Evolutionary conservation across 352 stramenopile genomes (phyloP), one percentile per base, ranked within the genome.

Genomic region (Lagenidium giganteum): DNA sequence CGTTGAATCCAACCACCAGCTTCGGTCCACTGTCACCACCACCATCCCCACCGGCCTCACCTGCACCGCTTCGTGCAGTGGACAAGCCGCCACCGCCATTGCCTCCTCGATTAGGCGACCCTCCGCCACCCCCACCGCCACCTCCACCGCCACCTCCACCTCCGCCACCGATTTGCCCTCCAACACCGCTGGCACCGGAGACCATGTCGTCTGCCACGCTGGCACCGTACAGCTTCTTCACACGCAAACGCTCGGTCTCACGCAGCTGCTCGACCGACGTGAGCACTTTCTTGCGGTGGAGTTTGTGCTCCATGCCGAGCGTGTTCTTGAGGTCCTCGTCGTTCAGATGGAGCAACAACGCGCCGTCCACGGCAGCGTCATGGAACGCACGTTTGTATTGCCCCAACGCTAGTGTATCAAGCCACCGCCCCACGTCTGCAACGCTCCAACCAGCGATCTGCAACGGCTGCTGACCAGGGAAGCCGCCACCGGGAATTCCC

Each of bases 221-320:
- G 5, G 44, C 28, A 8, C 60, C 64, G 39, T 76, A 80, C 12
- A 88, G 42, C 20, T 62, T 47, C 27, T 58, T 59, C 54, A 78
- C 69, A 42, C 67, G 60, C 38, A 70, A 59, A 20, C 57, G 57
- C 42, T 89, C 77, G 13, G 54, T 33, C 31, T 78, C 68, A 3
- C 73, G 67, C 20, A 95, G 60, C 17, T 93, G 72, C 23, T 82
- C 64, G 17, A 96, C 72, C 1, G 76, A 81, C 20, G 83, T 93
- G n/a, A 98, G 57, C 28, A 98, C 91, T 57, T 98, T 98, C 64
- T 98, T 98, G 9, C 95, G 84, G 58, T 98, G 95, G 16, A 98
- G 67, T 8, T 75, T 74, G 54, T 98, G 93, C 57, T 98, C 90
- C 51, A 98, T 93, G 6, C 91, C 89, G 6, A 98, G 67, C 12